Conservation (phyloP, 768 basidiomycete species). For the Podaxis mareebaensis region DNA sequence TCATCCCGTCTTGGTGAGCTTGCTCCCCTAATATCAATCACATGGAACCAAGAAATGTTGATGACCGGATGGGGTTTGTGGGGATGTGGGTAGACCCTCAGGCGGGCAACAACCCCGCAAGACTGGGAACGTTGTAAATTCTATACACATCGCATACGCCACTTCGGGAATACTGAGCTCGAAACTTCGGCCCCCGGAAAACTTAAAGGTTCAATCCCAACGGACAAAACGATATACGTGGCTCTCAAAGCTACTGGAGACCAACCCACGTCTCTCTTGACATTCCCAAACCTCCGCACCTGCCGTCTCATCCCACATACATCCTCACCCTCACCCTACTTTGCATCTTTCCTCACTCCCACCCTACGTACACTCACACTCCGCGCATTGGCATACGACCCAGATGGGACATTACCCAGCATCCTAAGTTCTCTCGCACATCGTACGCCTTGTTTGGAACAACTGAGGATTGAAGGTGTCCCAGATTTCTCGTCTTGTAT, state of each 20-base stretch:
- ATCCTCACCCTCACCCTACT: conserved; percentile 1
- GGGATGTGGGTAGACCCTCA: background rate
- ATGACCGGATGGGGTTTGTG: background rate
- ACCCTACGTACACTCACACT: conserved; percentile 2
- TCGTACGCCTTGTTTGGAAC: background rate
- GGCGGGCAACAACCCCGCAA: background rate
- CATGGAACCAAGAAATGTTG: background rate
- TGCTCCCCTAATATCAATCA: background rate
- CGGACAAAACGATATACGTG: conserved; percentile 7
- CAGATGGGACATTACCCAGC: background rate
- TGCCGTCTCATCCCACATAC: conserved; percentile 4
- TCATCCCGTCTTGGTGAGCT: conserved; percentile 8
- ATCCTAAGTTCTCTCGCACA: background rate
- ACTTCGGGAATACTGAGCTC: background rate
- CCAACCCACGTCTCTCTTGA: background rate
- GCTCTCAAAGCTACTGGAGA: background rate
- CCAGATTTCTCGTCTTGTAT: background rate
- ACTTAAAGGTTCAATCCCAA: conserved; percentile 6
- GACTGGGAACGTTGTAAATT: conserved; percentile 14
- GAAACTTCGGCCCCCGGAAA: background rate
- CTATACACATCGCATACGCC: conserved; percentile 6
- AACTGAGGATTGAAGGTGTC: background rate
- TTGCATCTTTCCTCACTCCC: background rate
- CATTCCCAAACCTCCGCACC: conserved; percentile 11
- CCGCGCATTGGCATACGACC: background rate